phyloP scores from a whole-genome alignment of 768 basidiomycete species.

The Lactarius quietus region DNA sequence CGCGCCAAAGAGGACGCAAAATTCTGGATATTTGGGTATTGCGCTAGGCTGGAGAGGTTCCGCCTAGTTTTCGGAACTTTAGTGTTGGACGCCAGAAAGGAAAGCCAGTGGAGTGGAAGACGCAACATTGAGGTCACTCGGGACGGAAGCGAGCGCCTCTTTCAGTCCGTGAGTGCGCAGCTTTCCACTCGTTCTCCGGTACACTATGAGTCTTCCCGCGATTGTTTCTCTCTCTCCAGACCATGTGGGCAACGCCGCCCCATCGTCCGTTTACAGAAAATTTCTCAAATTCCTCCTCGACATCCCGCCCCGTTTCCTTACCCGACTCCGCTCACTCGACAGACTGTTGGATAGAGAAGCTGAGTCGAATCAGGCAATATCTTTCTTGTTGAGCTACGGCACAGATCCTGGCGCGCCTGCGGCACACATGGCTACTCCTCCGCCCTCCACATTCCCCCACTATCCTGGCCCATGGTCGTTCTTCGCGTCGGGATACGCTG shows the following conservation, averaged over 20 bases:
- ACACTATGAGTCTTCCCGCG: constrained; percentile 8
- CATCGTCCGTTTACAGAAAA: background rate
- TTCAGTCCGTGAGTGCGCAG: background rate
- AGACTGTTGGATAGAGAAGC: constrained; percentile 12
- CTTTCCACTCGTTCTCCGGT: background rate
- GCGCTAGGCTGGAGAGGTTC: background rate
- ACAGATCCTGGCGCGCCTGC: constrained; percentile 9
- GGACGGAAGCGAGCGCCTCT: background rate
- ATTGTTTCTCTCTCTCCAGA: background rate
- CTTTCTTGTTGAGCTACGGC: constrained; percentile 3
- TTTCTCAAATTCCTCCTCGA: constrained; percentile 7
- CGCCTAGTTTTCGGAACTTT: background rate
- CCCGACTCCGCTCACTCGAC: constrained; percentile 12
- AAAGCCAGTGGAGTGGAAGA: background rate
- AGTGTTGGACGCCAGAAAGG: background rate
- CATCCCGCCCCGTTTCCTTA: constrained; percentile 7
- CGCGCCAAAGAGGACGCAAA: constrained; percentile 23
- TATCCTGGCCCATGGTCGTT: constrained; percentile 68
- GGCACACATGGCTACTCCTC: constrained; percentile 15
- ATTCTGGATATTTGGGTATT: constrained; percentile 13
- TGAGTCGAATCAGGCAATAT: constrained; percentile 1
- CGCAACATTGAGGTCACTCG: background rate
- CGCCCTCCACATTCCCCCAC: constrained; percentile 24
- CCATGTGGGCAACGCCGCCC: background rate
- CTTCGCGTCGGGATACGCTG: constrained; percentile 68